Evolutionary conservation across 2,329 filamentous ascomycete genomes (phyloP), one percentile per base, ranked within the genome.

Genomic region (Aspergillus ibericus): DNA sequence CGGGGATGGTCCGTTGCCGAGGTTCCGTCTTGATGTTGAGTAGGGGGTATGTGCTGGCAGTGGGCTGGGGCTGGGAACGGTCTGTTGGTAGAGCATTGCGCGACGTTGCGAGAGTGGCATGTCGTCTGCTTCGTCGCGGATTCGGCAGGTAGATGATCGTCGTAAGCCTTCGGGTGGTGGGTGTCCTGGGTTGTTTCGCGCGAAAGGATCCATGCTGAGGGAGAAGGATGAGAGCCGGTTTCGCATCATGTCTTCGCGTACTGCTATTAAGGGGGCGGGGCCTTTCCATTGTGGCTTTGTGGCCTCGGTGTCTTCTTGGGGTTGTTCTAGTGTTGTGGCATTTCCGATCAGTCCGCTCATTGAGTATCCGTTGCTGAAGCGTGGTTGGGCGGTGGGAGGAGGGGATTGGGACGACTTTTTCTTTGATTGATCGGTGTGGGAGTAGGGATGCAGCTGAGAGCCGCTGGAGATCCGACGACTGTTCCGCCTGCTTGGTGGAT

Each of bases 41-140:
- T 58, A 58, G 15, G 62, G 59, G 2, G 58, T 32, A 82, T 83
- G 71, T 84, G 83, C 67, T 84, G 83, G 13, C 80, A 84, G 77
- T 85, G 73, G 58, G 1, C 73, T 63, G 53, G 73, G 58, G 1
- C 73, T 63, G 53, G 61, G 56, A 56, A 63, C 82, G 62, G 72
- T 80, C 42, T 84, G 82, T 32, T 83, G 84, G n/a, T 77, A 76
- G 56, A 90, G 85, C 27, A 89, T 73, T 47, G 84, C 77, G 56
- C 82, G 83, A 44, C 90, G 86, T 66, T 89, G 85, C 42, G 85
- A 88, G 16, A 95, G 80, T 0, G 90, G 88, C 64, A 93, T 80
- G 56, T 92, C 85, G 60, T 93, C 90, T 1, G 85, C 83, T 16
- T 78, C 69, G 18, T 70, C 71, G 8, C 70, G 59, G 20, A 63